Conservation (phyloP, 495 filamentous ascomycete species). For the Daldinia decipiens region DNA sequence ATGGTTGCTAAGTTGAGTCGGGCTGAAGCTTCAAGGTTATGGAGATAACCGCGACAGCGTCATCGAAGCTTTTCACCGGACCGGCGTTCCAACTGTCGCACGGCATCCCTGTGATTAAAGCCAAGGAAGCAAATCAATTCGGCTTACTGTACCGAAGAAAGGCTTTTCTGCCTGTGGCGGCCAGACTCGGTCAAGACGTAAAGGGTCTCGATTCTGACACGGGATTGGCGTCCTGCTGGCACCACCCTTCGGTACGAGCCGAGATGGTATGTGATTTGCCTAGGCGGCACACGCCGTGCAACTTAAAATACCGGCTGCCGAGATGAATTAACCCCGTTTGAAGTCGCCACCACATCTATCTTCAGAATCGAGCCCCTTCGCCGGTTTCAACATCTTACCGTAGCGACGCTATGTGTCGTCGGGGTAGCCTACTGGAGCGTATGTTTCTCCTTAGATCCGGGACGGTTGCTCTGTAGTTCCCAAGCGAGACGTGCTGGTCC, state of each 20-base stretch:
- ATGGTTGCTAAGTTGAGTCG: background rate
- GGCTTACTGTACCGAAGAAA: constrained; percentile 9
- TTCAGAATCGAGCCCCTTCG: background rate
- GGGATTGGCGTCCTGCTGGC: background rate
- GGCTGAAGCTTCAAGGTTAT: background rate
- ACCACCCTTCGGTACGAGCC: constrained; percentile 38
- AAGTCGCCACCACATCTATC: background rate
- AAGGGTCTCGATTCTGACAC: background rate
- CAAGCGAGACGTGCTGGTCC: constrained; percentile 15
- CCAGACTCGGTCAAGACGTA: constrained; percentile 16
- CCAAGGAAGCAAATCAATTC: constrained; percentile 21
- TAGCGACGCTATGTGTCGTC: background rate
- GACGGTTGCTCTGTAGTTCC: constrained; percentile 5
- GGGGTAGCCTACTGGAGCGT: background rate
- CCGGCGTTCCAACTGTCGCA: constrained; percentile 36
- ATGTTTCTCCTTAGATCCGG: constrained; percentile 4
- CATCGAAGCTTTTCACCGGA: constrained; percentile 28
- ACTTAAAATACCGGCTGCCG: constrained; percentile 15
- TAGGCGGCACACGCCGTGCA: constrained; percentile 27
- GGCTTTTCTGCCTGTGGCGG: constrained; percentile 7
- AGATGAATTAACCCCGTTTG: constrained; percentile 3
- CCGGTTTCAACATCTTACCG: background rate
- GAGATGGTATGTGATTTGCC: constrained; percentile 27
- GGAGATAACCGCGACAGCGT: background rate
- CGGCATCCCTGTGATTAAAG: constrained; percentile 8